Conservation (phyloP, 768 basidiomycete species). For the Melanogaster broomeanus region DNA sequence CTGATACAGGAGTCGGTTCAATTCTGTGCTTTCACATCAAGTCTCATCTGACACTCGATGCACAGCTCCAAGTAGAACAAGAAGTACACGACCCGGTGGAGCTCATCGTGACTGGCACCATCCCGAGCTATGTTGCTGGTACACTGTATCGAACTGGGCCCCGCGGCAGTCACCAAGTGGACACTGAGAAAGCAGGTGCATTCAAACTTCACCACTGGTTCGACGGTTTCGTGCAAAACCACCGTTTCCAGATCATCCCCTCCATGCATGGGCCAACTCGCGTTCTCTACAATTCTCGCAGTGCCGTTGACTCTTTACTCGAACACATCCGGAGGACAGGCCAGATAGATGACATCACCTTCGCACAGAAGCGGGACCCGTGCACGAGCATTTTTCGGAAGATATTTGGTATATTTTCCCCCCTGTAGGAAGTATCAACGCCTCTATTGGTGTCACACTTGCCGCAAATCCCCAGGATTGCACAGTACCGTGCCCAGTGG, state of each 20-base stretch:
- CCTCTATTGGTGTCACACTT: slow-evolving; percentile 3
- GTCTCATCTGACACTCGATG: neutral
- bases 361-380: slow-evolving; percentile 6
- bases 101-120: slow-evolving; percentile 6
- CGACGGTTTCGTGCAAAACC: slow-evolving; percentile 31
- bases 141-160: slow-evolving; percentile 32
- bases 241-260: slow-evolving; percentile 29
- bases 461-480: slow-evolving; percentile 3
- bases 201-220: slow-evolving; percentile 29
- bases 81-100: slow-evolving; percentile 2
- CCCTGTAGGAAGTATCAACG: neutral
- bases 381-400: slow-evolving; percentile 3
- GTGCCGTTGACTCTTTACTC: slow-evolving; percentile 13
- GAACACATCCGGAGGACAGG: slow-evolving; percentile 10
- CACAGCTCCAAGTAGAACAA: neutral
- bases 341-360: neutral
- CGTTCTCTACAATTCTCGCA: slow-evolving; percentile 27
- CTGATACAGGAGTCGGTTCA: slow-evolving; percentile 1
- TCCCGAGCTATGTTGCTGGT: slow-evolving; percentile 30
- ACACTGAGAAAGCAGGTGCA: slow-evolving; percentile 3
- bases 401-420: neutral
- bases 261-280: neutral
- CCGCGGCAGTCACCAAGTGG: slow-evolving; percentile 15
- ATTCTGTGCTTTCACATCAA: no score
- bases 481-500: slow-evolving; percentile 10